These are phyloP conservation scores for Salix udensis DNA, from an alignment of 345 rosid genomes.

Conservation along the genomic window DNA sequence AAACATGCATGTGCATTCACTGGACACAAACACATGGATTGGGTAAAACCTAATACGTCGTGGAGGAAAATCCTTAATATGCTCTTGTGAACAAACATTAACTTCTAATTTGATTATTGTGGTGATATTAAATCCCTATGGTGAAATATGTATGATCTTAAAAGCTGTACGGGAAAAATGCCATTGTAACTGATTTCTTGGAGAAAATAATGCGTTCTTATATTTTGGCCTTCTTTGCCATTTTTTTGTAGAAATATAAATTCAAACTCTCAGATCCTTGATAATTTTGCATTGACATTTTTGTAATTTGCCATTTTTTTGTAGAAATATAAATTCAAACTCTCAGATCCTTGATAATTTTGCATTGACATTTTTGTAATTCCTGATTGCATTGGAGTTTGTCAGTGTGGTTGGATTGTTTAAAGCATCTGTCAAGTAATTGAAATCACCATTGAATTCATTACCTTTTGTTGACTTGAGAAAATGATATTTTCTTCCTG, in stretches of 20 bases:
- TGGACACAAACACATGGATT: background rate
- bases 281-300: background rate
- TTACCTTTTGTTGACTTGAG: slow-evolving; percentile 1
- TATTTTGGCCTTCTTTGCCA: background rate
- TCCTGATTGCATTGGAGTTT: background rate
- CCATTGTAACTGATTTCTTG: background rate
- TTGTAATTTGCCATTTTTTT: background rate
- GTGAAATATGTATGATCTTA: background rate
- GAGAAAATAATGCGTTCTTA: background rate
- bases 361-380: background rate
- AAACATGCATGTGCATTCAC: background rate
- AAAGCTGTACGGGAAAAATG: background rate
- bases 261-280: background rate
- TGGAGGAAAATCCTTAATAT: background rate
- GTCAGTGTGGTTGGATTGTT: background rate
- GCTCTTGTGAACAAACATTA: background rate
- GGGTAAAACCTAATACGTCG: background rate
- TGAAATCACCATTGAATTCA: background rate
- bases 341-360: background rate
- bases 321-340: background rate
- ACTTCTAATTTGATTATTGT: background rate
- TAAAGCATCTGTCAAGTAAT: background rate
- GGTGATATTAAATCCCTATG: background rate
- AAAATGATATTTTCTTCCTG: background rate
- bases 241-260: background rate